Evolutionary conservation across 2,329 filamentous ascomycete species (phyloP), one percentile per base, ranked within the genome.

Genomic region (Septoria petroselini): DNA sequence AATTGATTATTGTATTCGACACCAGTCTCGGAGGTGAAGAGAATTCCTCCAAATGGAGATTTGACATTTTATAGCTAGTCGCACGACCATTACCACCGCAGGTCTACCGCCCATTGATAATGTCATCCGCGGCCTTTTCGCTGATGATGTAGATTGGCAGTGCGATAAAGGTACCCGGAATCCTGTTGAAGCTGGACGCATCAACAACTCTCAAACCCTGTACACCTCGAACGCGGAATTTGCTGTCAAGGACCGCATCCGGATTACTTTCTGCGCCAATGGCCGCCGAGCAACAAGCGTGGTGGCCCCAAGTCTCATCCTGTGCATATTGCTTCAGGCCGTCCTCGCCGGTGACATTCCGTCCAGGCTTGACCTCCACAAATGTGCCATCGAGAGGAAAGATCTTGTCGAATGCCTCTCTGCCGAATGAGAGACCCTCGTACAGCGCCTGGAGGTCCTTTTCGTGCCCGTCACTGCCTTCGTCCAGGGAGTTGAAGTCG

Each of bases 41-140:
- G n/a, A n/a, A n/a, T n/a, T n/a, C n/a, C n/a, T n/a, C n/a, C n/a
- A n/a, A n/a, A n/a, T n/a, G n/a, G n/a, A n/a, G n/a, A n/a, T n/a
- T n/a, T n/a, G n/a, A n/a, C n/a, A n/a, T n/a, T n/a, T n/a, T n/a
- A n/a, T n/a, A n/a, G n/a, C n/a, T n/a, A n/a, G n/a, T n/a, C n/a
- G n/a, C n/a, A n/a, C n/a, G n/a, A n/a, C n/a, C n/a, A n/a, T n/a
- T n/a, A n/a, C n/a, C n/a, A n/a, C n/a, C n/a, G n/a, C n/a, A n/a
- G n/a, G n/a, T 19, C 43, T 47, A 47, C 7, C 25, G n/a, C 1
- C 41, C 41, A 17, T 45, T 50, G 34, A 55, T 48, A 29, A 84
- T 82, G 4, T 74, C 75, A 64, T 82, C 79, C 2, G 78, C 76
- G 1, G 81, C 81, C 71, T 84, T 84, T 70, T 84, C 80, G 1